Base-by-base conservation (phyloP, 192 early-diverging fungal species). In the Entomortierella chlamydospora region DNA sequence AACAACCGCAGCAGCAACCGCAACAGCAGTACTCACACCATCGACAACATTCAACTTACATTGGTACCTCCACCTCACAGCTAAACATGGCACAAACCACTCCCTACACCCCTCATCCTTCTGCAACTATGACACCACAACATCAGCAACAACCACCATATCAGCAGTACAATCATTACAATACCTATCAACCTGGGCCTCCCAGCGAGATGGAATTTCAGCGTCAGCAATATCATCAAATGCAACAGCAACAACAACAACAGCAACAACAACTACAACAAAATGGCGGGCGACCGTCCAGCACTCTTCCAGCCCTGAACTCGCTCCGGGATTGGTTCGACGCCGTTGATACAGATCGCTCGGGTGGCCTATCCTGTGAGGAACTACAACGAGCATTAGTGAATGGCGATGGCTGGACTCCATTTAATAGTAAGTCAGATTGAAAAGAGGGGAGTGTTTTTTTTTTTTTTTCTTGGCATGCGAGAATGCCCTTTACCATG, bases 381-480 rank as follows among this genome's bases (percentile, higher is more conserved):
- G 89, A 91, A 65, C 83, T 91, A 17, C 87, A 89, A 68, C 79
- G 85, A 43, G 87, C 85, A 15, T 83, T 91, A 9, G 83, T 87
- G 57, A 90, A 89, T 50, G 69, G 78, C 2, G 68, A 87, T 28
- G 91, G 89, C 68, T 89, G 85, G 88, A 89, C 84, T 57, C 88
- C 73, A 9, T 92, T 92, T 84, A 89, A 88, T 79, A 72, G 74
- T 78, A 78, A 18, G 74, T 37, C n/a, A n/a, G n/a, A n/a, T n/a
- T n/a, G n/a, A n/a, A n/a, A n/a, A n/a, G n/a, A n/a, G n/a, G n/a
- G n/a, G n/a, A n/a, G n/a, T n/a, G n/a, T n/a, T n/a, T n/a, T n/a
- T n/a, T n/a, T n/a, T n/a, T n/a, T n/a, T n/a, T n/a, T 57, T 29
- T 28, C 55, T 57, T 57, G 45, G 45, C 45, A 47, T 15, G 15